Base-by-base conservation (phyloP, 2,329 filamentous ascomycete species). In the Phaeosphaeria sp. region DNA sequence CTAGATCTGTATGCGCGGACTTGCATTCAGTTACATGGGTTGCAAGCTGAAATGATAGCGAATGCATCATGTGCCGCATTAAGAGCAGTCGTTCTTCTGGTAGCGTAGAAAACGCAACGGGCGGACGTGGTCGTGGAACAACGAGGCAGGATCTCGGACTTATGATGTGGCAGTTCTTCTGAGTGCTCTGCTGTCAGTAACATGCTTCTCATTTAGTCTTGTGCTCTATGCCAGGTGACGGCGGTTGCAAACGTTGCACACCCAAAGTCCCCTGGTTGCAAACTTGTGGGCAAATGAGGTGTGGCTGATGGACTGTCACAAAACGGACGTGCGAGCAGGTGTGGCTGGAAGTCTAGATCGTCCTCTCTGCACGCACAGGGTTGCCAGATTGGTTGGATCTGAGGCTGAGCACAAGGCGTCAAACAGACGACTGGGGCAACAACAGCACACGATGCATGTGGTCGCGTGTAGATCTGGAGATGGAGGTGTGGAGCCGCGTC, bases 1-100 rank as follows among this genome's bases (percentile, higher is more conserved):
- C 25, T 27, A 27, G 25, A 27, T 27, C 25, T 27, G 25, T 5
- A 27, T 9, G 9, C 25, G 25, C 25, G 25, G 25, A 27, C 52
- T 11, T 54, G 46, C 52, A 54, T 54, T 36, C 21, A 23, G 22
- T 20, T n/a, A 49, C 36, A 54, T 42, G 52, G 52, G 46, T 21
- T 43, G 36, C 23, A 18, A 54, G 52, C 52, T 54, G 52, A 54
- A 23, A 25, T 21, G 18, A 15, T 13, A 22, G 42, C 22, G 23
- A 48, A n/a, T 10, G 39, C 21, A 43, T 41, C 41, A 48, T 20
- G 46, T 49, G 44, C 17, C 5, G n/a, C 13, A 41, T 15, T 15
- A 41, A 41, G 36, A 21, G 46, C n/a, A n/a, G 6, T 30, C 15
- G 33, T 18, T 27, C 27, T 18, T 50, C 15, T 41, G 5, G n/a